Percentiles rank a stretch among this genome's conserved stretches.
Conservation (phyloP, 805 yeast species). For the Yarrowia sp. region DNA sequence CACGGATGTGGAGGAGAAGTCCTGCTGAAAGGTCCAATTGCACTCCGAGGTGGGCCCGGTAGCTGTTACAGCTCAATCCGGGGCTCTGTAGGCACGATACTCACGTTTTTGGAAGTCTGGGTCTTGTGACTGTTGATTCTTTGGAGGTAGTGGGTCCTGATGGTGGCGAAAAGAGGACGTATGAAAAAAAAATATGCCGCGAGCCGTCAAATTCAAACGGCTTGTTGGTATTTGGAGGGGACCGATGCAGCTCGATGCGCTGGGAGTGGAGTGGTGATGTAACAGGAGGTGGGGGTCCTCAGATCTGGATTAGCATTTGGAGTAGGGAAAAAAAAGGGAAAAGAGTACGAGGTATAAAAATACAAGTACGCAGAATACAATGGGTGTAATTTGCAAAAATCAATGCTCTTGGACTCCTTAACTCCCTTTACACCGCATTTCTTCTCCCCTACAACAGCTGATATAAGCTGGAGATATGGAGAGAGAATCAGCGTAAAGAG, state of each 20-base stretch:
- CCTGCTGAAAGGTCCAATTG: background rate
- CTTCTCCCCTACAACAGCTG: background rate
- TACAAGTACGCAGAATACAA: too few relatives aligned
- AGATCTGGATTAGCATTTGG: background rate
- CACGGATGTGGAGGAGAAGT: too few relatives aligned
- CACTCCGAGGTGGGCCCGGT: background rate
- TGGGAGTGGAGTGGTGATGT: background rate
- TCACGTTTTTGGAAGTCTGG: background rate
- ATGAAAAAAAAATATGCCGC: background rate
- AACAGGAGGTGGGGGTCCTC: background rate
- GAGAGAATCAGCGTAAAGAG: background rate
- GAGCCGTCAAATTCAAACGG: background rate
- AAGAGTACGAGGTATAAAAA: background rate
- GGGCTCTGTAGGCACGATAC: background rate
- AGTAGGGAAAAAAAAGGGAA: background rate
- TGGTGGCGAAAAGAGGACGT: background rate
- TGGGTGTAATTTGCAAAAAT: background rate
- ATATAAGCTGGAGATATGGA: background rate
- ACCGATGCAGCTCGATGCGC: conserved; percentile 16
- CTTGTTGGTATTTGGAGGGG: conserved; percentile 11
- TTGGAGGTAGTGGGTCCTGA: background rate
- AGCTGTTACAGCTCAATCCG: background rate
- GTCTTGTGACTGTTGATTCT: background rate
- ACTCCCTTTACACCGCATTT: too few relatives aligned
- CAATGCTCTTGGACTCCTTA: background rate